These are phyloP conservation scores for Wolfiporia cocos DNA, from an alignment of 1,284 basidiomycete genomes.

Conservation along the genomic window DNA sequence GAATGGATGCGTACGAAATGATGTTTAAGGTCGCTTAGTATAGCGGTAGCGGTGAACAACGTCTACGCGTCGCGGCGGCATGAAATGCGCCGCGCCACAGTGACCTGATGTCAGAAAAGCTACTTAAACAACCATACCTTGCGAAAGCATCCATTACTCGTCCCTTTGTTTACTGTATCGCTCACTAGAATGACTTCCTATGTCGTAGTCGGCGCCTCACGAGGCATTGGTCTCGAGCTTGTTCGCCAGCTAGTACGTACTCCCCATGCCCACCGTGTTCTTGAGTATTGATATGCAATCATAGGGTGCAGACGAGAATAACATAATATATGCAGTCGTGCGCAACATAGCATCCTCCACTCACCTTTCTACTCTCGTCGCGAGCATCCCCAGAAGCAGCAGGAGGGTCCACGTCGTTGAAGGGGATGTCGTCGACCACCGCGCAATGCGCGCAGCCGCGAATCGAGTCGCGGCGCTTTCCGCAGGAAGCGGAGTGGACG, in stretches of 20 bases:
- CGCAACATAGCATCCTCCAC: constrained; percentile 15
- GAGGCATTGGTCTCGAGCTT: constrained; percentile 18
- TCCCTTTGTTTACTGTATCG: too few species aligned
- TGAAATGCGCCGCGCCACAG: too few species aligned
- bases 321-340: constrained; percentile 21
- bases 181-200: too few species aligned
- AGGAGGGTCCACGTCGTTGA: constrained; percentile 22
- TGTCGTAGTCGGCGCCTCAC: constrained; percentile 18
- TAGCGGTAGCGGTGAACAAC: too few species aligned
- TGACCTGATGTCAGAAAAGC: too few species aligned
- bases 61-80: too few species aligned
- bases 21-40: too few species aligned
- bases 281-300: not conserved
- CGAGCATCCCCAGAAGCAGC: constrained; percentile 11
- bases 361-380: constrained; percentile 9
- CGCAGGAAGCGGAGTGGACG: constrained; percentile 24
- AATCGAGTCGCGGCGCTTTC: constrained; percentile 15
- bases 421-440: constrained; percentile 18
- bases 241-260: constrained; percentile 12
- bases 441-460: constrained; percentile 14
- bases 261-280: constrained; percentile 5
- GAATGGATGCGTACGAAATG: too few species aligned
- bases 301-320: constrained; percentile 9
- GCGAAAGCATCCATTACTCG: too few species aligned
- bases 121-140: too few species aligned